These are phyloP conservation scores for Dioscorea dumetorum DNA, from an alignment of 106 monocot genomes.

Conservation along the genomic window DNA sequence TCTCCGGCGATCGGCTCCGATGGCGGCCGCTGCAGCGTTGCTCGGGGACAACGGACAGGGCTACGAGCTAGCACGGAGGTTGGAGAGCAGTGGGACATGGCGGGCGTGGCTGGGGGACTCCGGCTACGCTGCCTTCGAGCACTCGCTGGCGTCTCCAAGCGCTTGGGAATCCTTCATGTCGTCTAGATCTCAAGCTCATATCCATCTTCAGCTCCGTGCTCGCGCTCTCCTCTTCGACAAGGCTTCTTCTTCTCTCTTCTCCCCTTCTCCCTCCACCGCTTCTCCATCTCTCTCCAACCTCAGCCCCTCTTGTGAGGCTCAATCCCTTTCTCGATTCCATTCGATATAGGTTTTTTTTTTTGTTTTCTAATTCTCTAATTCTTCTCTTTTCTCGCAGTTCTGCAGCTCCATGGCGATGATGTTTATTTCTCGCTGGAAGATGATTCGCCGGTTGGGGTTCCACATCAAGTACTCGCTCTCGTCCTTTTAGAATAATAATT, in stretches of 20 bases:
- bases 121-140: constrained; percentile 54
- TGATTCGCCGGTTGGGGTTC: constrained; percentile 29
- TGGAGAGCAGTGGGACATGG: constrained; percentile 84
- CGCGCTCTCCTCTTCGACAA: constrained; percentile 90
- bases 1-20: neutral
- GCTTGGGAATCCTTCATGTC: constrained; percentile 88
- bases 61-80: constrained; percentile 68
- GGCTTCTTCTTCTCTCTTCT: constrained; percentile 60
- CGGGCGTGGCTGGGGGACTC: constrained; percentile 80
- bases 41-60: constrained; percentile 83
- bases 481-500: neutral
- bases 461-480: constrained; percentile 26
- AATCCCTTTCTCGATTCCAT: neutral
- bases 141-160: constrained; percentile 52
- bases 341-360: constrained; percentile 9
- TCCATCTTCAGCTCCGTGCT: constrained; percentile 73
- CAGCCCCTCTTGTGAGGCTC: constrained; percentile 46
- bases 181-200: constrained; percentile 8
- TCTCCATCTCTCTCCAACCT: constrained; percentile 21
- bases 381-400: constrained; percentile 31
- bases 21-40: constrained; percentile 19
- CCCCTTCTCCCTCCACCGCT: neutral
- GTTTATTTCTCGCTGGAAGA: constrained; percentile 76
- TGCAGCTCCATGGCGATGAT: constrained; percentile 87
- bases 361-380: neutral